These are phyloP conservation scores for Puccinia polysora DNA, from an alignment of 1,284 basidiomycete species.

Conservation along the genomic window DNA sequence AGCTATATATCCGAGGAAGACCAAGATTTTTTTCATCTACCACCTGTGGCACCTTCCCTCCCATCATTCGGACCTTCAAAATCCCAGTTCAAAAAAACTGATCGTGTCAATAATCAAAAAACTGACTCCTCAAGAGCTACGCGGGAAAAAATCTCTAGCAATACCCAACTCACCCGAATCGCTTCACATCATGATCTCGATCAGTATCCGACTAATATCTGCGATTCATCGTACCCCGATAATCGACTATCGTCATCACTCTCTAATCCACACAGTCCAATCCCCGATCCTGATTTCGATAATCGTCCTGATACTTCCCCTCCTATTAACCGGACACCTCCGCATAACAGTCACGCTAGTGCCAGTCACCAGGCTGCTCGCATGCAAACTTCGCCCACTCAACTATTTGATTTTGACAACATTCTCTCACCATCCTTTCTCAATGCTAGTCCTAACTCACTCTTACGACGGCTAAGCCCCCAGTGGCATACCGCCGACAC, in stretches of 20 bases:
- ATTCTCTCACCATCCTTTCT: slow-evolving; percentile 37
- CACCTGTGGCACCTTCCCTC: background rate
- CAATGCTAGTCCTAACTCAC: slow-evolving; percentile 38
- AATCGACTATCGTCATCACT: no score
- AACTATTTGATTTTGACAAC: slow-evolving; percentile 19
- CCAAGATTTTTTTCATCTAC: background rate
- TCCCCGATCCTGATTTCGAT: background rate
- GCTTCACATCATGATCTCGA: no score
- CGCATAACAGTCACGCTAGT: background rate
- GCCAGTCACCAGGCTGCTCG: background rate
- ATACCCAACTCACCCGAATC: no score
- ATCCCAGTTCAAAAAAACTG: background rate
- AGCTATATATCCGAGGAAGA: slow-evolving; percentile 20
- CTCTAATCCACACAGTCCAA: no score
- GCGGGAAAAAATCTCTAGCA: no score
- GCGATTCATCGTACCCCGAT: no score
- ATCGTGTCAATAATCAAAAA: background rate
- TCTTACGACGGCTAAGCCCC: slow-evolving; percentile 17
- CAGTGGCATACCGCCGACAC: background rate
- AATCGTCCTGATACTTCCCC: slow-evolving; percentile 15
- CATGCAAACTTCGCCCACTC: background rate
- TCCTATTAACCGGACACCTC: slow-evolving; percentile 36
- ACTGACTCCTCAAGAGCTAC: background rate
- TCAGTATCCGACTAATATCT: no score
- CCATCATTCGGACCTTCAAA: background rate